Conservation (phyloP, 768 basidiomycete genomes). For the Collybiopsis luxurians region DNA sequence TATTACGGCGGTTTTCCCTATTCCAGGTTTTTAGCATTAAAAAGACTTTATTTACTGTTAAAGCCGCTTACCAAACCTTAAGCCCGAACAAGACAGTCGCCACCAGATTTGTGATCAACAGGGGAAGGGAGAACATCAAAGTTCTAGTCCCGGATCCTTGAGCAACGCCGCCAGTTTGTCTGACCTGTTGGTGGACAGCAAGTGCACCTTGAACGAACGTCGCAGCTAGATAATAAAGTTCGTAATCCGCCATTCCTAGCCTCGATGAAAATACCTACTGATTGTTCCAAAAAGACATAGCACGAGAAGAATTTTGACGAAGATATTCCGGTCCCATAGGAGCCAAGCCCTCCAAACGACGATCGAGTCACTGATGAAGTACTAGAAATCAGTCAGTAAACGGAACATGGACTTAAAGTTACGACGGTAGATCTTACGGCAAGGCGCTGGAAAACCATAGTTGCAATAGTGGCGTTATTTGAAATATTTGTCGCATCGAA, state of each 20-base stretch:
- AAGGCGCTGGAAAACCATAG: background rate
- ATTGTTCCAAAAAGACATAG: constrained; percentile 11
- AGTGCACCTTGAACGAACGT: background rate
- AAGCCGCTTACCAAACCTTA: background rate
- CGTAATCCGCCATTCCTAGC: background rate
- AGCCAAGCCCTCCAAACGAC: constrained; percentile 21
- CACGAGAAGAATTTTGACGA: constrained; percentile 10
- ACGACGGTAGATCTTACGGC: background rate
- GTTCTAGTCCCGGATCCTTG: background rate
- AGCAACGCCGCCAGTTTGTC: background rate
- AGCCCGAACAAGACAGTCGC: constrained; percentile 1
- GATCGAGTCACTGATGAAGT: constrained; percentile 18
- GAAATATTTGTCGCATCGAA: background rate
- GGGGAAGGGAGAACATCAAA: constrained; percentile 8
- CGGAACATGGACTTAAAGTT: background rate
- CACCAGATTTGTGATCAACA: constrained; percentile 3
- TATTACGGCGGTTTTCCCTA: background rate
- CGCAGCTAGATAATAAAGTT: constrained; percentile 1
- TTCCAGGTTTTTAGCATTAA: background rate
- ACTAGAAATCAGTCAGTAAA: background rate
- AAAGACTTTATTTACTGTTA: background rate
- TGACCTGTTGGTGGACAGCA: constrained; percentile 9
- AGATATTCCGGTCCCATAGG: constrained; percentile 12
- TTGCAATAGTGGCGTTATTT: background rate
- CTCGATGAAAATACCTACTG: constrained; percentile 4